Evolutionary conservation across 306 rosid species (phyloP).

Genomic region (Quercus ilex): DNA sequence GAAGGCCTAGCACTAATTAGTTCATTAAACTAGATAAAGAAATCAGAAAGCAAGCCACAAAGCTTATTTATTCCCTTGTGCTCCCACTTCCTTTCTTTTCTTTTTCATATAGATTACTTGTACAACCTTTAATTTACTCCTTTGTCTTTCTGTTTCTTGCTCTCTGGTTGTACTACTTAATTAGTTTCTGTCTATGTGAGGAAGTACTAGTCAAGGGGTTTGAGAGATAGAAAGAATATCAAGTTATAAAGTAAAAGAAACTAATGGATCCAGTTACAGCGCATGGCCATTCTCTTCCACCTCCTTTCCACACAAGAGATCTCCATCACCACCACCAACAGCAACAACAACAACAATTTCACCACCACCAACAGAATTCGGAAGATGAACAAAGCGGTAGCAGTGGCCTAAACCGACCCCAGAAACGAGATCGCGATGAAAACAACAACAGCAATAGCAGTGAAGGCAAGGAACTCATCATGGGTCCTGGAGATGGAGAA

Average conservation of each 20-base stretch:
- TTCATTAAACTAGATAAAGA: constrained; percentile 1
- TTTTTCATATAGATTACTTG: neutral
- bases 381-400: constrained; percentile 85
- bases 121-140: neutral
- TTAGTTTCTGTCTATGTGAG: constrained; percentile 1
- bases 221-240: neutral
- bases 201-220: neutral
- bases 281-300: constrained; percentile 81
- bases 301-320: constrained; percentile 81
- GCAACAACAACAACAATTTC: constrained; percentile 37
- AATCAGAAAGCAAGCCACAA: constrained; percentile 1
- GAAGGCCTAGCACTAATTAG: neutral
- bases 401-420: constrained; percentile 49
- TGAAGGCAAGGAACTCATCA: constrained; percentile 30
- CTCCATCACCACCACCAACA: constrained; percentile 63
- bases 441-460: constrained; percentile 29
- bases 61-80: constrained; percentile 1
- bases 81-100: constrained; percentile 5
- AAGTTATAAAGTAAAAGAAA: neutral
- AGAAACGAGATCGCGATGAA: constrained; percentile 58
- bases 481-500: constrained; percentile 41
- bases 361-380: constrained; percentile 48
- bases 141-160: neutral
- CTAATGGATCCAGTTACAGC: constrained; percentile 63
- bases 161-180: neutral